Percentiles rank a stretch among this genome's conserved stretches.
Conservation (phyloP, 2,329 filamentous ascomycete genomes). For the Pseudocercospora cruenta region DNA sequence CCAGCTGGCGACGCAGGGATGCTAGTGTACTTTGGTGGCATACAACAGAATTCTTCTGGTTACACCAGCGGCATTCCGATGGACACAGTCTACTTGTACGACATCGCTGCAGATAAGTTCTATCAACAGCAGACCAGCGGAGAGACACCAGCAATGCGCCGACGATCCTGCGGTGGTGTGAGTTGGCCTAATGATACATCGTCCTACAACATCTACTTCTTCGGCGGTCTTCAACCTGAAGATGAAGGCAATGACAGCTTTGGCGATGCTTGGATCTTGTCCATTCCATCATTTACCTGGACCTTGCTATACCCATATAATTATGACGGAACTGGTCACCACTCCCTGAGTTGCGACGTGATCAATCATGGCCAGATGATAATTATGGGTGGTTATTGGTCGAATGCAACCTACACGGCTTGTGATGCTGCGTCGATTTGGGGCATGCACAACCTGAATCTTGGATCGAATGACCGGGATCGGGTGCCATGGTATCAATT, state of each 20-base stretch:
- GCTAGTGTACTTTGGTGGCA: conserved; percentile 65
- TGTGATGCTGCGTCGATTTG: conserved; percentile 55
- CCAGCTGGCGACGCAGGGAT: conserved; percentile 63
- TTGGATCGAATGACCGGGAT: conserved; percentile 51
- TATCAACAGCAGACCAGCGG: conserved; percentile 63
- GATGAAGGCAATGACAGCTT: conserved; percentile 53
- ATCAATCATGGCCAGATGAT: conserved; percentile 63
- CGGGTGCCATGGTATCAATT: conserved; percentile 54
- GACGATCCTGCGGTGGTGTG: conserved; percentile 65
- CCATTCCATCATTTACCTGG: conserved; percentile 67
- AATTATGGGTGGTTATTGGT: conserved; percentile 64
- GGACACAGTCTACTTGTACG: conserved; percentile 60
- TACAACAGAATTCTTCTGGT: conserved; percentile 56
- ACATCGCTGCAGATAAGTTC: conserved; percentile 63
- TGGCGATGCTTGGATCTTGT: conserved; percentile 66
- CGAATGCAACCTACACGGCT: conserved; percentile 50
- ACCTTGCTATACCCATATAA: conserved; percentile 45
- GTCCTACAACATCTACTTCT: conserved; percentile 69
- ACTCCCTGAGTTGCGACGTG: conserved; percentile 63
- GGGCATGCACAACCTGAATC: conserved; percentile 57
- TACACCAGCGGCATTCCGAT: not conserved
- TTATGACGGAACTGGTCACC: conserved; percentile 51
- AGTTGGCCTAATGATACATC: conserved; percentile 63
- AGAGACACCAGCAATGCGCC: conserved; percentile 55
- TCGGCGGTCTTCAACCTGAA: conserved; percentile 56